Conservation (phyloP, 495 filamentous ascomycete species). For the Penicillium malachiteum region DNA sequence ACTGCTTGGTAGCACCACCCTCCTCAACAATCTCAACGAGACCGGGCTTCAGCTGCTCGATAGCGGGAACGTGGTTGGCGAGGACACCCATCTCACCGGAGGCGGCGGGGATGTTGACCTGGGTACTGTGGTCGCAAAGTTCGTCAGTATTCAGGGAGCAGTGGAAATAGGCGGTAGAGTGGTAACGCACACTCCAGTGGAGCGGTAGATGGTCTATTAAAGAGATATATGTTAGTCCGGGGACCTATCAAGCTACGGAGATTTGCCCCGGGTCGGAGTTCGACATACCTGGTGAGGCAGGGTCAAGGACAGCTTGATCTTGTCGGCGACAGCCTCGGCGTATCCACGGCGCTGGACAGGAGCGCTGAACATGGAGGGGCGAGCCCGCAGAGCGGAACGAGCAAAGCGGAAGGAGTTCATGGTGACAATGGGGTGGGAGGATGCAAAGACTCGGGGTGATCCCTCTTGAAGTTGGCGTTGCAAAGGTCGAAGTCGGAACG, state of each 20-base stretch:
- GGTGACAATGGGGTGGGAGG: conserved; percentile 36
- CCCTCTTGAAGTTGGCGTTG: conserved; percentile 45
- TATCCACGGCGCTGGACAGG: conserved; percentile 83
- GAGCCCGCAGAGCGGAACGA: conserved; percentile 78
- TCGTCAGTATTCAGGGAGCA: conserved; percentile 36
- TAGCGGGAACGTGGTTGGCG: conserved; percentile 97
- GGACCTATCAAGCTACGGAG: conserved; percentile 4
- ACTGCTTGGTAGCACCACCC: conserved; percentile 88
- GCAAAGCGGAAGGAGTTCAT: conserved; percentile 94
- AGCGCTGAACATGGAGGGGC: conserved; percentile 65
- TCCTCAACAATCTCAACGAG: conserved; percentile 96
- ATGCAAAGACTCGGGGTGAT: conserved; percentile 37
- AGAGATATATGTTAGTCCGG: conserved; percentile 24
- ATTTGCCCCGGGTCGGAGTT: conserved; percentile 11
- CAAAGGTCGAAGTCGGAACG: conserved; percentile 48
- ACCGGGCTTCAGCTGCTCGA: conserved; percentile 97
- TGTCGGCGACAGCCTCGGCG: conserved; percentile 89
- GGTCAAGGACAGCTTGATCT: conserved; percentile 96
- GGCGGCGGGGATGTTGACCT: conserved; percentile 98
- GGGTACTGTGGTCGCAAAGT: conserved; percentile 62
- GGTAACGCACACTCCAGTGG: conserved; percentile 64
- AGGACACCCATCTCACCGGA: conserved; percentile 99
- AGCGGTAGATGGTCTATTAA: conserved; percentile 69
- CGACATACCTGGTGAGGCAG: conserved; percentile 94
- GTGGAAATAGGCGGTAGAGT: conserved; percentile 5